These are phyloP conservation scores for Rutidosis leptorrhynchoides DNA, from an alignment of 129 eudicot genomes.

Conservation along the genomic window DNA sequence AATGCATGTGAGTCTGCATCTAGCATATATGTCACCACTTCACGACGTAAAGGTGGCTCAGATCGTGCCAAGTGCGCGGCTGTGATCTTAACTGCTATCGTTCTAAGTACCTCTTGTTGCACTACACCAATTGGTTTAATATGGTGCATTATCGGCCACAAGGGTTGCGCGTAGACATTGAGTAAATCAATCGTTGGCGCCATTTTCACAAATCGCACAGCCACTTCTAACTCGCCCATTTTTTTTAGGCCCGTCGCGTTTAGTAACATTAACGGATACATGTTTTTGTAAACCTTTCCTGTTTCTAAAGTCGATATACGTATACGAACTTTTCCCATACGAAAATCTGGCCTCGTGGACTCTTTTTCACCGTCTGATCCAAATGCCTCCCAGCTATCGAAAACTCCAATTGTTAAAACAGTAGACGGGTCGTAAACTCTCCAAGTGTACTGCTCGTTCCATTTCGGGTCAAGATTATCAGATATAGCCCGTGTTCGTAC, in stretches of 20 bases:
- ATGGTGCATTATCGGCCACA: constrained; percentile 85
- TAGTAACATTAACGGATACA: constrained; percentile 55
- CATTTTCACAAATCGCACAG: constrained; percentile 61
- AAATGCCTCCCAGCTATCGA: constrained; percentile 65
- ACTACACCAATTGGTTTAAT: constrained; percentile 69
- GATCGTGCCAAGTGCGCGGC: constrained; percentile 70
- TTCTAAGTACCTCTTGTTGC: constrained; percentile 77
- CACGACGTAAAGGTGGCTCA: constrained; percentile 86
- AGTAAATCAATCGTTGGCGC: constrained; percentile 68
- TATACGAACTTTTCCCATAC: constrained; percentile 79
- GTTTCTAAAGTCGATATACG: constrained; percentile 75
- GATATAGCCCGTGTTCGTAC: constrained; percentile 78
- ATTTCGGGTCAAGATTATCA: constrained; percentile 67
- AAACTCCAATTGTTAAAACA: constrained; percentile 73
- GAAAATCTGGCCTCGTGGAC: constrained; percentile 54
- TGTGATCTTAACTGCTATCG: constrained; percentile 58
- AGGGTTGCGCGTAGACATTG: constrained; percentile 71
- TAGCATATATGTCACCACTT: constrained; percentile 72
- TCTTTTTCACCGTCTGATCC: constrained; percentile 48
- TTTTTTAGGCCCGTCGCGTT: constrained; percentile 68
- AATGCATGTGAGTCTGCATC: constrained; percentile 76
- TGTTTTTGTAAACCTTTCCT: constrained; percentile 57
- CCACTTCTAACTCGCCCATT: constrained; percentile 89
- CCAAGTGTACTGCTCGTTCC: constrained; percentile 99
- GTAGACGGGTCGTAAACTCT: constrained; percentile 91